phyloP scores from a whole-genome alignment of 2,329 filamentous ascomycete genomes.

The Thielaviopsis musarum region DNA sequence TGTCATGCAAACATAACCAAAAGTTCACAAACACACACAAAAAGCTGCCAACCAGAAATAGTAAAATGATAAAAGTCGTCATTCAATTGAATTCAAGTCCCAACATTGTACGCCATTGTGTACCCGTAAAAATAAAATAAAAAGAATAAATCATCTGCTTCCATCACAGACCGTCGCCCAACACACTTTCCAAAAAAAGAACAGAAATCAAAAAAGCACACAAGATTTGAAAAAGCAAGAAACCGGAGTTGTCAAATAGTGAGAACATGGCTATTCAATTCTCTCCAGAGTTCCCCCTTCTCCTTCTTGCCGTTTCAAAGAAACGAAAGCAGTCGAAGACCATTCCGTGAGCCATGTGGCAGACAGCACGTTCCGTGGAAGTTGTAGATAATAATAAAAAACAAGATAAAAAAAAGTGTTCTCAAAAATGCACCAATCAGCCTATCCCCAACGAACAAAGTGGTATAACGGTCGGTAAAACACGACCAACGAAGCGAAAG shows the following conservation, averaged over 20 bases:
- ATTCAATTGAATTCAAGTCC: conserved; percentile 12
- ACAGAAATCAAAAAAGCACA: not conserved
- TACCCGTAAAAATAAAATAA: conserved; percentile 1
- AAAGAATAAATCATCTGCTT: not conserved
- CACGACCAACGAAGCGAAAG: not conserved
- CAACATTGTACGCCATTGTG: conserved; percentile 5
- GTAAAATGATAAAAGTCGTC: conserved; percentile 5
- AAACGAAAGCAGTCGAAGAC: not conserved
- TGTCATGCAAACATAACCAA: too few relatives aligned
- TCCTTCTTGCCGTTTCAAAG: not conserved
- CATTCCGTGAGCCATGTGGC: not conserved
- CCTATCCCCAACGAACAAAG: conserved; percentile 12
- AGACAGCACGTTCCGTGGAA: not conserved
- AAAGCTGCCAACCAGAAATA: not conserved
- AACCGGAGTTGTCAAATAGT: conserved; percentile 6
- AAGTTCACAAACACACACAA: not conserved
- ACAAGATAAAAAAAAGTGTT: conserved; percentile 1
- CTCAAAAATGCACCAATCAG: conserved; percentile 11
- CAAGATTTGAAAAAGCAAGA: not conserved
- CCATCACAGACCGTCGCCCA: not conserved
- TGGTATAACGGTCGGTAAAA: conserved; percentile 7
- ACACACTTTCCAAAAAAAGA: not conserved
- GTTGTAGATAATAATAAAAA: conserved; percentile 3
- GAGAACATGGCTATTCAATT: conserved; percentile 10
- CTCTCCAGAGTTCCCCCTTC: conserved; percentile 2